Evolutionary conservation across 345 rosid genomes (phyloP), one percentile per base, ranked within the genome.

Genomic region (Mercurialis annua): DNA sequence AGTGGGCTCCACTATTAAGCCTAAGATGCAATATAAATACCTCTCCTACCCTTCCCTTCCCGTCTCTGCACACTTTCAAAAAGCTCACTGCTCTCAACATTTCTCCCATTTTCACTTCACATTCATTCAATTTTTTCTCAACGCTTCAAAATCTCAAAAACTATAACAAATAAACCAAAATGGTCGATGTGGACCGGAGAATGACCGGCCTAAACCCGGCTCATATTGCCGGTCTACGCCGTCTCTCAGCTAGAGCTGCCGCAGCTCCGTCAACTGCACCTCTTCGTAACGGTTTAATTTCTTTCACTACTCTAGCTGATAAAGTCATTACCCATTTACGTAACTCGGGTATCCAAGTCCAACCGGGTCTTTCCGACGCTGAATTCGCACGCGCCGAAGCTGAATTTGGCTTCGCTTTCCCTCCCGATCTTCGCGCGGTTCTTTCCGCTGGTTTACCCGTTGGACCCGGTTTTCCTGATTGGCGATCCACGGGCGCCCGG

Each of bases 171-270:
- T 4, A 65, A 24, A 24, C 8, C 33, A 75, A 65, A 62, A 94
- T 94, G 99, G 99, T 91, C 63, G 99, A 94, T 84, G 97, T 94
- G 7, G 99, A 94, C 88, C 85, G 99, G 77, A 85, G 99, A 44
- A 84, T 89, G 90, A 68, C 86, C 76, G 93, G 95, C 70, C 91
- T 91, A 17, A 88, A 87, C 47, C 99, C 96, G 74, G 85, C 90
- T 31, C 96, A 94, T 74, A 59, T 87, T 12, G 97, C 99, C 10
- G 99, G 96, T 34, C 80, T 91, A 65, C 99, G 97, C 66, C 97
- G 99, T 59, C 87, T 94, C 59, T 94, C 97, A 2, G 97, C 95
- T 34, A 78, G 97, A 0, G 99, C 99, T 26, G 85, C 97, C 30
- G 85, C 97, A 24, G 92, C 96, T 51, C 87, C 89, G 23, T 73